Conservation (phyloP, 345 rosid species). For the Populus nigra region DNA sequence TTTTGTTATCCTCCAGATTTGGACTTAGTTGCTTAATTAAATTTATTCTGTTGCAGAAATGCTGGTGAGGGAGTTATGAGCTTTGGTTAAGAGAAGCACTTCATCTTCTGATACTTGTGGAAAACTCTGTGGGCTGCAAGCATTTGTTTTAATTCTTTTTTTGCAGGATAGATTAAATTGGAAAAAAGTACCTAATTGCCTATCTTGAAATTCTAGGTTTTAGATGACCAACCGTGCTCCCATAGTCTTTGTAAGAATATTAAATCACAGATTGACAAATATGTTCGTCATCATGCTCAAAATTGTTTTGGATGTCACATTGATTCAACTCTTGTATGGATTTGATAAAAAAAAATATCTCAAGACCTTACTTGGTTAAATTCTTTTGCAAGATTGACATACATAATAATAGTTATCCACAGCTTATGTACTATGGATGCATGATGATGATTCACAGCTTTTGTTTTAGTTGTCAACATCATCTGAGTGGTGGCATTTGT, state of each 20-base stretch:
- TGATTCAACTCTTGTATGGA: neutral
- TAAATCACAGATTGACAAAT: neutral
- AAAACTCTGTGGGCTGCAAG: conserved; percentile 35
- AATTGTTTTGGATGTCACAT: neutral
- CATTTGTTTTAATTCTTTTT: neutral
- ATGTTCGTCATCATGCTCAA: conserved; percentile 3
- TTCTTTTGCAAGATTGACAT: neutral
- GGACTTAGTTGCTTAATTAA: conserved; percentile 40
- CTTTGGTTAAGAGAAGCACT: conserved; percentile 54
- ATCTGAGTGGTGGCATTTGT: neutral
- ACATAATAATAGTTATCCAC: neutral
- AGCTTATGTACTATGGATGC: neutral
- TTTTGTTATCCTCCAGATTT: conserved; percentile 35
- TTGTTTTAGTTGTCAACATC: neutral
- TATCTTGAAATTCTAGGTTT: conserved; percentile 23
- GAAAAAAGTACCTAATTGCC: conserved; percentile 6
- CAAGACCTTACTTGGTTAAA: neutral
- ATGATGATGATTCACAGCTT: neutral
- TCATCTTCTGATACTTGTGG: conserved; percentile 53
- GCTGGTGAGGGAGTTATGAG: conserved; percentile 52
- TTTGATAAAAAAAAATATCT: neutral
- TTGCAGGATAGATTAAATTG: conserved; percentile 32
- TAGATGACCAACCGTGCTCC: conserved; percentile 16
- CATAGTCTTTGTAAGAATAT: conserved; percentile 11
- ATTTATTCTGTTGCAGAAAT: conserved; percentile 70